Percentiles rank a stretch among this genome's conserved stretches.
These are phyloP conservation scores for Myriosclerotinia duriaeana DNA, from an alignment of 2,329 filamentous ascomycete species.

Conservation along the genomic window DNA sequence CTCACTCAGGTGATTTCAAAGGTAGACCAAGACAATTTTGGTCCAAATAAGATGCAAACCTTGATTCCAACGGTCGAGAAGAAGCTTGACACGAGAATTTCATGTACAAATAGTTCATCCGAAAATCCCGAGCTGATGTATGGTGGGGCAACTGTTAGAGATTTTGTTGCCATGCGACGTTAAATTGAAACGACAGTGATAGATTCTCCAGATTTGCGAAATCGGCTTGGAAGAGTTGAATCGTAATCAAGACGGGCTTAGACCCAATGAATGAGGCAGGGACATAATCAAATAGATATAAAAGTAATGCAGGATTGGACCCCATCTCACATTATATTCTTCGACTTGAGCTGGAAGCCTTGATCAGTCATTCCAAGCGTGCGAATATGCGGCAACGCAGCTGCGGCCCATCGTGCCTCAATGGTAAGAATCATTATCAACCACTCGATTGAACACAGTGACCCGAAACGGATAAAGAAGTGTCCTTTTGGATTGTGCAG, in stretches of 20 bases:
- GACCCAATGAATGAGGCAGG: slow-evolving; percentile 11
- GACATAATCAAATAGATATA: slow-evolving; percentile 17
- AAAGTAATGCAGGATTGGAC: slow-evolving; percentile 22
- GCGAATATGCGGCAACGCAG: slow-evolving; percentile 17
- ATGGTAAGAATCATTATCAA: slow-evolving; percentile 12
- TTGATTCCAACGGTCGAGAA: background rate
- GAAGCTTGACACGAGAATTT: background rate
- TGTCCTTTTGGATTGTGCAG: slow-evolving; percentile 11
- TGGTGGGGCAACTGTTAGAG: background rate
- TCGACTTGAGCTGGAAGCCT: slow-evolving; percentile 19
- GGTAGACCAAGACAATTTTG: background rate
- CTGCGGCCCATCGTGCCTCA: slow-evolving; percentile 16
- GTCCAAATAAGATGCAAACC: background rate
- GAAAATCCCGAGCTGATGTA: background rate
- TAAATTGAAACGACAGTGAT: background rate
- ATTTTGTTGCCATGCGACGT: background rate
- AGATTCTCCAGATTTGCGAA: background rate
- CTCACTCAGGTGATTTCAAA: background rate
- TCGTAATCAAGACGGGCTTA: slow-evolving; percentile 14
- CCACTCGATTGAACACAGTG: slow-evolving; percentile 16
- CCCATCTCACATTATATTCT: slow-evolving; percentile 18
- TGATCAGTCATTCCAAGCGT: background rate
- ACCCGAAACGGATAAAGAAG: slow-evolving; percentile 16
- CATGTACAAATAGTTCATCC: slow-evolving; percentile 8
- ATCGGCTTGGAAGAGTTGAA: background rate